Conservation (phyloP, 495 filamentous ascomycete genomes). For the Neurospora tetrasperma region DNA sequence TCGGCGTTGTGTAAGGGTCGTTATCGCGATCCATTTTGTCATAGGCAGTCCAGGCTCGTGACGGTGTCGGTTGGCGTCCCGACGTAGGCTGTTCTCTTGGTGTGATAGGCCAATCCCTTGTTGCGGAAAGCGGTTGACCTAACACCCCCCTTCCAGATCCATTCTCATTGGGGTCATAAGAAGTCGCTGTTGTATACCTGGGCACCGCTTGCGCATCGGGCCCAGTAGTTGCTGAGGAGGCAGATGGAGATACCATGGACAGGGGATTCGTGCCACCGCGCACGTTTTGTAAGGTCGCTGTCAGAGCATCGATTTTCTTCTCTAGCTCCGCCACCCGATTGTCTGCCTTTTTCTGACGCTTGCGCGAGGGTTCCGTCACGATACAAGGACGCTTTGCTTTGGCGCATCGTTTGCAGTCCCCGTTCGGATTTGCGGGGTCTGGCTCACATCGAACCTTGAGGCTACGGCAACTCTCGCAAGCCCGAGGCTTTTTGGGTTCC, state of each 20-base stretch:
- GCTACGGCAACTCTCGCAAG: slow-evolving; percentile 83
- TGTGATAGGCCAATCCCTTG: background rate
- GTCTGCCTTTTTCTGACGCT: slow-evolving; percentile 89
- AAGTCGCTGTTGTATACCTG: background rate
- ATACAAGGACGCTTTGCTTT: slow-evolving; percentile 74
- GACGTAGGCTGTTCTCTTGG: background rate
- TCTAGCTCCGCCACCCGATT: slow-evolving; percentile 86
- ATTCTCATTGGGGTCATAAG: background rate
- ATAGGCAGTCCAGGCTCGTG: background rate
- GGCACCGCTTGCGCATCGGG: background rate
- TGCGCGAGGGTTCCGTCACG: slow-evolving; percentile 72
- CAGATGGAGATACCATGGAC: slow-evolving; percentile 13
- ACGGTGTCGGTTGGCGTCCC: background rate
- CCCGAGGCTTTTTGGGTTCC: slow-evolving; percentile 70
- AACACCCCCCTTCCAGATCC: background rate
- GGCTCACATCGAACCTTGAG: slow-evolving; percentile 88
- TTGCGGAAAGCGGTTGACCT: background rate
- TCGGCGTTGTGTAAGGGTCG: slow-evolving; percentile 11
- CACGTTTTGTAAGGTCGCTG: slow-evolving; percentile 58
- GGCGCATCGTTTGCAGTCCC: slow-evolving; percentile 73
- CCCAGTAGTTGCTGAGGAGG: slow-evolving; percentile 5
- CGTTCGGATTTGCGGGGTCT: slow-evolving; percentile 49
- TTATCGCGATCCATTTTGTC: background rate
- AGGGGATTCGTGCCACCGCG: slow-evolving; percentile 20
- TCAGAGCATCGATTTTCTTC: slow-evolving; percentile 85